phyloP scores from a whole-genome alignment of 306 rosid genomes.

The Delonix regia region DNA sequence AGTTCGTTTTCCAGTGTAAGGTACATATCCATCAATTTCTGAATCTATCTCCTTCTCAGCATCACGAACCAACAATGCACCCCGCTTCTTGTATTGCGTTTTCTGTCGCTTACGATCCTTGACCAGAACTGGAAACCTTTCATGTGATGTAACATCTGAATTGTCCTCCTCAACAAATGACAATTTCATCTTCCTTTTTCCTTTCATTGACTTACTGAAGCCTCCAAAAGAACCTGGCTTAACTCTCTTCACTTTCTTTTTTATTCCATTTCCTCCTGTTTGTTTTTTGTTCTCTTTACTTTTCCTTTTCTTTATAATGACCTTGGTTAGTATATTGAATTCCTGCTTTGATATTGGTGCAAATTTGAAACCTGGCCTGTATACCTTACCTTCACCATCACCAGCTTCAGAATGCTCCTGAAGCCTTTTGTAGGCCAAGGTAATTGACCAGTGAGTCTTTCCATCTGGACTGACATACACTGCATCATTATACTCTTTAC shows the following conservation, averaged over 20 bases:
- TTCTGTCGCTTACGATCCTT: constrained; percentile 39
- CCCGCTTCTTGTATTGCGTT: constrained; percentile 49
- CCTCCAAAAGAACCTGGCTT: constrained; percentile 23
- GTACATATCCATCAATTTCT: constrained; percentile 54
- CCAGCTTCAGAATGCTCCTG: constrained; percentile 54
- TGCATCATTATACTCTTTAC: constrained; percentile 56
- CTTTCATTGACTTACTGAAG: constrained; percentile 33
- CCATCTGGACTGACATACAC: constrained; percentile 67
- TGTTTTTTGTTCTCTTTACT: constrained; percentile 33
- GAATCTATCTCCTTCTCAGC: constrained; percentile 50
- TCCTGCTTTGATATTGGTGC: constrained; percentile 55
- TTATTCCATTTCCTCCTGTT: not conserved
- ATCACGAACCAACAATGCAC: constrained; percentile 62
- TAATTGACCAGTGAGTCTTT: constrained; percentile 73
- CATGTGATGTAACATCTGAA: constrained; percentile 16
- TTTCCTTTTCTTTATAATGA: constrained; percentile 28
- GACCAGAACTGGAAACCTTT: constrained; percentile 31
- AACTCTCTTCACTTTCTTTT: constrained; percentile 40
- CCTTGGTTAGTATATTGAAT: constrained; percentile 44
- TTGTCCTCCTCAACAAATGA: constrained; percentile 23
- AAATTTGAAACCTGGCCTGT: constrained; percentile 56
- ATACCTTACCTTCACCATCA: constrained; percentile 41
- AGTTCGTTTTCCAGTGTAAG: constrained; percentile 62
- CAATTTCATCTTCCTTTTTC: constrained; percentile 34
- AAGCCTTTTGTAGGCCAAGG: constrained; percentile 61